Evolutionary conservation across 1,284 basidiomycete genomes (phyloP), one percentile per base, ranked within the genome.

Genomic region (Takashimella tepidaria): DNA sequence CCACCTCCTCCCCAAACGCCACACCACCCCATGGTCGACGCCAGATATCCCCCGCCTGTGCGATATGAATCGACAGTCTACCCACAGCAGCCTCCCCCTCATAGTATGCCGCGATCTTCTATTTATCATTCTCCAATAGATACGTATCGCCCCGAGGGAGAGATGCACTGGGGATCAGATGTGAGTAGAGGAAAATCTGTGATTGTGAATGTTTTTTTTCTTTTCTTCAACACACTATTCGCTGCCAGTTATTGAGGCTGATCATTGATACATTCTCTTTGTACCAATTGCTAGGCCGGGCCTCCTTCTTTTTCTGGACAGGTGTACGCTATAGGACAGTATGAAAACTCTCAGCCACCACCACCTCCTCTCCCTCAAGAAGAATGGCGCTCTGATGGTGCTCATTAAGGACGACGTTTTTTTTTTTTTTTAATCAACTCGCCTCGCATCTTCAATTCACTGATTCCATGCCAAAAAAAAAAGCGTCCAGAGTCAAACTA

Each of bases 51-150:
- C 31, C 31, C 57, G 47, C 58, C 62, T 16, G 60, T 64, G 16
- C 59, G 68, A 11, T 70, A 70, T 53, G 68, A 70, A 37, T 58
- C 64, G 22, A 58, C 64, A 37, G 57, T 63, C 37, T 68, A 67
- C 52, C 57, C 62, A 3, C 50, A 55, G 2, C 51, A 45, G 22
- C 52, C 59, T 11, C 57, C 63, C 25, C 61, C 61, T 10, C 63
- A 65, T 53, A 57, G 42, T 45, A 26, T 65, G 40, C 63, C 63
- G 11, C 55, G 63, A 4, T 58, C 57, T 3, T 59, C 59, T 12
- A 54, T 61, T 19, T 41, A 48, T 12, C 47, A 50, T 50, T 42
- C 45, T 11, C 46, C 51, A 21, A 25, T 55, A 25, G 46, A 51
- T n/a, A 47, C 46, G 52, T 49, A 45, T 24, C 24, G 21, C 20